phyloP scores from a whole-genome alignment of 2,329 filamentous ascomycete species.

The Fusarium aywerte region DNA sequence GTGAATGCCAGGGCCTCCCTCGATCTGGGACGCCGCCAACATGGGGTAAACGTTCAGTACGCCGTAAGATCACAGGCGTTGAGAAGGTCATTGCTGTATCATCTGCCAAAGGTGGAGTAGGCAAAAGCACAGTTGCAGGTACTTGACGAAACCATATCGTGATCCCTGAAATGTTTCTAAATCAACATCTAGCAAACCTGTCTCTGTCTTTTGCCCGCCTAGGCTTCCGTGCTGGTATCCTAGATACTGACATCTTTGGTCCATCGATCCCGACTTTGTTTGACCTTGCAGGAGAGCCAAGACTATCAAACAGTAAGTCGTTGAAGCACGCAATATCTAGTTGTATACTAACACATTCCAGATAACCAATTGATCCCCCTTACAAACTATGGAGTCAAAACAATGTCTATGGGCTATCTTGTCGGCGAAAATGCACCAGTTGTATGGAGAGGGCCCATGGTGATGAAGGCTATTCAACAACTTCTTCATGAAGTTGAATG shows the following conservation, averaged over 20 bases:
- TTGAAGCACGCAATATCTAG: neutral
- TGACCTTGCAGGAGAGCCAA: conserved; percentile 81
- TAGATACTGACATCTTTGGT: conserved; percentile 97
- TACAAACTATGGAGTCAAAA: conserved; percentile 94
- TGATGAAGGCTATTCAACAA: conserved; percentile 96
- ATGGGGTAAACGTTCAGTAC: conserved; percentile 80
- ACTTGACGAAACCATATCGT: conserved; percentile 9
- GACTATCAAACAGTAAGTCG: conserved; percentile 74
- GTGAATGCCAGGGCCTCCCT: conserved; percentile 76
- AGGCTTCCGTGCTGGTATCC: conserved; percentile 84
- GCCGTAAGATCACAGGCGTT: conserved; percentile 83
- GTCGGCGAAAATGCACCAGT: conserved; percentile 83
- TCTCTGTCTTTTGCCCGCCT: conserved; percentile 85
- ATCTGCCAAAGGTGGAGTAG: conserved; percentile 97
- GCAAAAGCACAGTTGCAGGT: conserved; percentile 94
- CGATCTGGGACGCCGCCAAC: conserved; percentile 69
- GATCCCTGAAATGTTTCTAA: neutral
- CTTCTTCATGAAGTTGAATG: conserved; percentile 95
- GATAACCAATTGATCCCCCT: conserved; percentile 86
- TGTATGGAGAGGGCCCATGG: conserved; percentile 96
- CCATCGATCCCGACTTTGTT: conserved; percentile 93
- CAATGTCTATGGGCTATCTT: conserved; percentile 98
- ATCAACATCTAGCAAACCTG: conserved; percentile 73
- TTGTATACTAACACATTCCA: conserved; percentile 48
- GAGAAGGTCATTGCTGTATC: conserved; percentile 95